phyloP scores from a whole-genome alignment of 192 early-diverging fungal species.

The Linnemannia elongata region DNA sequence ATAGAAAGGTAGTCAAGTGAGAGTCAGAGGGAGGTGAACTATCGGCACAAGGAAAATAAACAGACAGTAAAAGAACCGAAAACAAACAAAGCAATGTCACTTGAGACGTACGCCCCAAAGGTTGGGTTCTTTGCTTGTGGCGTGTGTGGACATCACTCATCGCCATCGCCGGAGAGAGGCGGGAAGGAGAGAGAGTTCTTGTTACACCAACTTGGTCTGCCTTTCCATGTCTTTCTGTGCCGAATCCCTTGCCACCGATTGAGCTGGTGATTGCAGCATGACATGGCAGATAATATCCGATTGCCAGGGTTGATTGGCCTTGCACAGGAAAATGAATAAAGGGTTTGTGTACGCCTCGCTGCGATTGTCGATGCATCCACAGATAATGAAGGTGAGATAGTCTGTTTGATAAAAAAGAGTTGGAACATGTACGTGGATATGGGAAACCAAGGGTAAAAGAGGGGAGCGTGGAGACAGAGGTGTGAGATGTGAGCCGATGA shows the following conservation, averaged over 20 bases:
- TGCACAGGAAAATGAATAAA: too few relatives aligned
- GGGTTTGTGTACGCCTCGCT: not conserved
- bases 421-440: not conserved
- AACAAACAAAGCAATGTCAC: not conserved
- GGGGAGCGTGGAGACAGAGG: not conserved
- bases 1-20: not conserved
- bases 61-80: not conserved
- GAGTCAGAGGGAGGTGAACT: not conserved
- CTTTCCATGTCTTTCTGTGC: not conserved
- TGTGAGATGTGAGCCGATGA: not conserved
- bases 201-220: not conserved
- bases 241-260: not conserved
- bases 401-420: not conserved
- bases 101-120: not conserved
- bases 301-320: not conserved
- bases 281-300: not conserved
- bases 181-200: not conserved
- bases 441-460: too few relatives aligned
- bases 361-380: not conserved
- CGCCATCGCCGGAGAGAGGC: constrained; percentile 4
- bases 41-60: not conserved
- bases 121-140: not conserved
- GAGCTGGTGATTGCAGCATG: not conserved
- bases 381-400: not conserved
- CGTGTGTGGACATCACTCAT: not conserved